Percentiles rank a stretch among this genome's conserved stretches.
Conservation (phyloP, 106 monocot genomes). For the Platanthera zijinensis region DNA sequence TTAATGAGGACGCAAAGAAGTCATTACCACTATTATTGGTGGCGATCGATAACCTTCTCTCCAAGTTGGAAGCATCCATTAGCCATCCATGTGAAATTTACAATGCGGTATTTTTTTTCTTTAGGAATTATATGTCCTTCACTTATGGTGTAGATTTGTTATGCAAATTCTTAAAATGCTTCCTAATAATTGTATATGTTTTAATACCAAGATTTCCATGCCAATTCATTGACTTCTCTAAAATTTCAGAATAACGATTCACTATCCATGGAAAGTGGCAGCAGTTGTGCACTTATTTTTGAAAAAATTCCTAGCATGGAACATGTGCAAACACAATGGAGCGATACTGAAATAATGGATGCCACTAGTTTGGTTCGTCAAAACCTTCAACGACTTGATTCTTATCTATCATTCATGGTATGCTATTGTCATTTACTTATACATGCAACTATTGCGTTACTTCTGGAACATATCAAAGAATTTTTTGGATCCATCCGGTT, state of each 20-base stretch:
- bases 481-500: no score
- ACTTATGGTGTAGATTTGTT: not conserved
- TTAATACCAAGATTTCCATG: not conserved
- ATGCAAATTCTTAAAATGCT: not conserved
- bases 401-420: constrained; percentile 63
- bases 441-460: not conserved
- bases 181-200: not conserved
- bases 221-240: constrained; percentile 4
- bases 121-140: not conserved
- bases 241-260: constrained; percentile 35
- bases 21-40: constrained; percentile 45
- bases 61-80: constrained; percentile 60
- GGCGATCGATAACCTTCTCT: constrained; percentile 45
- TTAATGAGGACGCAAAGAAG: constrained; percentile 39
- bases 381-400: constrained; percentile 75
- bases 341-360: constrained; percentile 39
- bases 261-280: constrained; percentile 17
- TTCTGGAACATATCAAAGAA: not conserved
- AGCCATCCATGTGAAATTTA: constrained; percentile 44
- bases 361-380: constrained; percentile 59
- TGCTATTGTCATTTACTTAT: constrained; percentile 14
- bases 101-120: constrained; percentile 28
- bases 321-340: constrained; percentile 56
- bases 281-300: constrained; percentile 52
- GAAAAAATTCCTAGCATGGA: constrained; percentile 48